Conservation (phyloP, 2,329 filamentous ascomycete species). For the Allantophomopsis cytisporea region DNA sequence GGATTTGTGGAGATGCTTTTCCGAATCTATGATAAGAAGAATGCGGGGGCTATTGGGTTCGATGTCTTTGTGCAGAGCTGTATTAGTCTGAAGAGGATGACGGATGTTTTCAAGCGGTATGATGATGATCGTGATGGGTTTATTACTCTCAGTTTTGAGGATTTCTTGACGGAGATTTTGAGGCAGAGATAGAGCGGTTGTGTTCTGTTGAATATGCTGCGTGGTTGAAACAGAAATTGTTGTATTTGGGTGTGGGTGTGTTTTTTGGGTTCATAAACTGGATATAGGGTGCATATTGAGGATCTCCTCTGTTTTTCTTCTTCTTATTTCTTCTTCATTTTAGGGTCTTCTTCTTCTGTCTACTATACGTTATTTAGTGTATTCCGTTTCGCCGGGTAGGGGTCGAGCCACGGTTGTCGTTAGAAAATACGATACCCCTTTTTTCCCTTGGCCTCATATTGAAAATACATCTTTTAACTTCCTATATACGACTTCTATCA, state of each 20-base stretch:
- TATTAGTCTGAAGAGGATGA: slow-evolving; percentile 95
- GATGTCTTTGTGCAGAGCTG: slow-evolving; percentile 97
- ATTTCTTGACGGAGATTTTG: slow-evolving; percentile 59
- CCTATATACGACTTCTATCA: no score
- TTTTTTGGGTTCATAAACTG: no score
- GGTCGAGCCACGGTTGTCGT: no score
- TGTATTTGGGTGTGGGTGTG: no score
- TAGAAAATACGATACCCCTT: background rate
- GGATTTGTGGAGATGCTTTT: slow-evolving; percentile 79
- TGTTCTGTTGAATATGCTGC: no score
- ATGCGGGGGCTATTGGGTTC: slow-evolving; percentile 66
- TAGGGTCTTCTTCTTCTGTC: background rate
- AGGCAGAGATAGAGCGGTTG: slow-evolving; percentile 34
- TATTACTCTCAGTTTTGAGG: slow-evolving; percentile 73
- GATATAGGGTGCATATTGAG: background rate
- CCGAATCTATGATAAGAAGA: slow-evolving; percentile 71
- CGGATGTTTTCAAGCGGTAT: slow-evolving; percentile 97
- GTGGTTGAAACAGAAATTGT: no score
- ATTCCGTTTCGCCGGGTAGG: no score
- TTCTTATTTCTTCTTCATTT: background rate
- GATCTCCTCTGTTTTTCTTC: background rate
- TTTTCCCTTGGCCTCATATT: background rate
- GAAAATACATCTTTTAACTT: no score
- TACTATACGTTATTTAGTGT: background rate
- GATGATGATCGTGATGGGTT: slow-evolving; percentile 94